phyloP scores from a whole-genome alignment of 225 moss, liverwort and hornwort species.

The Ulota crispa region DNA sequence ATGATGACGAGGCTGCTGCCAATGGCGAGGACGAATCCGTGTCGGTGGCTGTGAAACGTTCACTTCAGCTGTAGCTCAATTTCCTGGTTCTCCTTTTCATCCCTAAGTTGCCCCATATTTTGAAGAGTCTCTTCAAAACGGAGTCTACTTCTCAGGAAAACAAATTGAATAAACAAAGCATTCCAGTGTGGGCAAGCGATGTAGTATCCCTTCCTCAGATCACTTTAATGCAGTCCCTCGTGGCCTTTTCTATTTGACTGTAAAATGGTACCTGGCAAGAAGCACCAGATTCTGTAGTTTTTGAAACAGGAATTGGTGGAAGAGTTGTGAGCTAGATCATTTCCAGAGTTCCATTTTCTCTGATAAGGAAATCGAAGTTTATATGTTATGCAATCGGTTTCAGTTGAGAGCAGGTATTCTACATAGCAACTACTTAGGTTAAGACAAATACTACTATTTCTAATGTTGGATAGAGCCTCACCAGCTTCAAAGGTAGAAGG shows the following conservation, averaged over 20 bases:
- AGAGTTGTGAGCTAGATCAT: background rate
- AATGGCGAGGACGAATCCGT: conserved; percentile 32
- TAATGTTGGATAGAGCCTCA: no score
- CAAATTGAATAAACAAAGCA: conserved; percentile 26
- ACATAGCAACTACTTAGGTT: no score
- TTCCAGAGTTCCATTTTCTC: background rate
- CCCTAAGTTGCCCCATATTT: no score
- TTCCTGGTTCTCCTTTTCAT: background rate
- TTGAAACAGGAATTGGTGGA: conserved; percentile 1
- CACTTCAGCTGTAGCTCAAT: conserved; percentile 19
- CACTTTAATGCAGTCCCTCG: background rate
- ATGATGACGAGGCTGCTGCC: conserved; percentile 39
- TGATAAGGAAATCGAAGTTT: no score
- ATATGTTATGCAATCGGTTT: no score
- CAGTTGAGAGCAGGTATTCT: no score
- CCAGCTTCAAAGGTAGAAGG: no score
- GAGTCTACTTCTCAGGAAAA: conserved; percentile 20
- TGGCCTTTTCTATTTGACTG: background rate
- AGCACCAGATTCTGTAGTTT: background rate
- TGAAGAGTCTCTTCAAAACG: background rate
- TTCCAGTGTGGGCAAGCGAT: background rate
- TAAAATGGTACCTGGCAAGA: background rate
- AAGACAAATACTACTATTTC: no score
- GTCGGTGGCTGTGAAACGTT: conserved; percentile 14
- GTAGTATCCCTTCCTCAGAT: background rate